phyloP scores from a whole-genome alignment of 2,329 filamentous ascomycete species.

The Paraphaeosphaeria sporulosa region DNA sequence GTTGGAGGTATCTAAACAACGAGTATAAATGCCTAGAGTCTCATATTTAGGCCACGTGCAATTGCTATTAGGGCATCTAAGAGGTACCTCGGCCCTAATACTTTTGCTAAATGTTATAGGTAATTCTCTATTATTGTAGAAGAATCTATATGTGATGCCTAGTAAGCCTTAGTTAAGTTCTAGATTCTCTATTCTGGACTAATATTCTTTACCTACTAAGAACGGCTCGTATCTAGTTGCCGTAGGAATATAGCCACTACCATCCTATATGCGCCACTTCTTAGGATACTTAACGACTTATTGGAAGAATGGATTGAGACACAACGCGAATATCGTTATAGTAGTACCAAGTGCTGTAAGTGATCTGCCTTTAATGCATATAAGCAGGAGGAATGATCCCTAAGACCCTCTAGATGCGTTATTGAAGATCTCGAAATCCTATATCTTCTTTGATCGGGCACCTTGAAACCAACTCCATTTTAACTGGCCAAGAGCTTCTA shows the following conservation, averaged over 20 bases:
- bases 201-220: neutral
- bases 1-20: slow-evolving; percentile 7
- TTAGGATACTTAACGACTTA: slow-evolving; percentile 28
- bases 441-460: slow-evolving; percentile 16
- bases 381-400: slow-evolving; percentile 21
- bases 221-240: slow-evolving; percentile 11
- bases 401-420: slow-evolving; percentile 26
- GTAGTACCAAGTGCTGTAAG: slow-evolving; percentile 29
- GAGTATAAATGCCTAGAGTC: slow-evolving; percentile 10
- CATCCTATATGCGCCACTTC: slow-evolving; percentile 14
- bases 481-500: slow-evolving; percentile 26
- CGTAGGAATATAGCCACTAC: slow-evolving; percentile 12
- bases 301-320: slow-evolving; percentile 31
- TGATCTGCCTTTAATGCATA: slow-evolving; percentile 22
- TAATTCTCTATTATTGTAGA: slow-evolving; percentile 17
- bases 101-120: slow-evolving; percentile 18
- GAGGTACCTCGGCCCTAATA: slow-evolving; percentile 15
- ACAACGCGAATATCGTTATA: slow-evolving; percentile 27
- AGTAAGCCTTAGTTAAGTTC: neutral
- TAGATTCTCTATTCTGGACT: neutral
- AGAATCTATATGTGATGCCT: neutral
- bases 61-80: slow-evolving; percentile 14
- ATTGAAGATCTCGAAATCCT: slow-evolving; percentile 36
- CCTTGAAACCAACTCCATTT: slow-evolving; percentile 30
- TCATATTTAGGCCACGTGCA: slow-evolving; percentile 18